Evolutionary conservation across 305 asterid species (phyloP).

Genomic region (Fraxinus platypoda): DNA sequence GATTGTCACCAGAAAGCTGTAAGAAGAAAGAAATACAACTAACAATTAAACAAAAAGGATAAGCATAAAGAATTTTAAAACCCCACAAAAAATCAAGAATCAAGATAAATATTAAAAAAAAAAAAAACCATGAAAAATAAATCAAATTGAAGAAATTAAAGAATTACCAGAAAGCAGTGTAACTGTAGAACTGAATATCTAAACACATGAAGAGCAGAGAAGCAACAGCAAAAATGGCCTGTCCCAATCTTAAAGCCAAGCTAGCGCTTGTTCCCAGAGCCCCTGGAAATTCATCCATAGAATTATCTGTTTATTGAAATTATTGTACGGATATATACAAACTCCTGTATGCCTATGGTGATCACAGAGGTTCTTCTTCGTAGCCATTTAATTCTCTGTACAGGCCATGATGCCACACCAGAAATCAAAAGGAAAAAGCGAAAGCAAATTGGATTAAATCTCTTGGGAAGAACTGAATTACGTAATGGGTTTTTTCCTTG

Average conservation of each 20-base stretch:
- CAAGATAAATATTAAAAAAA: background rate
- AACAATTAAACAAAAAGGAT: background rate
- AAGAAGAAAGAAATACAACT: background rate
- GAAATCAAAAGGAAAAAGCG: background rate
- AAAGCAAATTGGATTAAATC: background rate
- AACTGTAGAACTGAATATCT: constrained; percentile 82
- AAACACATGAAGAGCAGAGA: constrained; percentile 92
- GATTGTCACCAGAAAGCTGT: constrained; percentile 88
- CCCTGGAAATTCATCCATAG: constrained; percentile 89
- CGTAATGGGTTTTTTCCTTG: background rate
- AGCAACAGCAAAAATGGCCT: constrained; percentile 72
- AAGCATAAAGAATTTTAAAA: background rate
- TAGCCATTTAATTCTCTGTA: constrained; percentile 29
- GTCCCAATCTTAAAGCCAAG: constrained; percentile 87
- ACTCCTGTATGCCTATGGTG: constrained; percentile 1
- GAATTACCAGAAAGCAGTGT: constrained; percentile 86
- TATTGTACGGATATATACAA: constrained; percentile 11
- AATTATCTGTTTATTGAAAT: constrained; percentile 3
- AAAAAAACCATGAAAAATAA: background rate
- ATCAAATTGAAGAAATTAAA: background rate
- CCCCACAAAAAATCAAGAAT: background rate
- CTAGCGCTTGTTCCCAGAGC: constrained; percentile 84
- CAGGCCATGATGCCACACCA: constrained; percentile 31
- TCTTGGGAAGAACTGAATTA: background rate
- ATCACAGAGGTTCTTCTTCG: constrained; percentile 31